phyloP scores from a whole-genome alignment of 768 basidiomycete genomes.

The Gelatoporia subvermispora region DNA sequence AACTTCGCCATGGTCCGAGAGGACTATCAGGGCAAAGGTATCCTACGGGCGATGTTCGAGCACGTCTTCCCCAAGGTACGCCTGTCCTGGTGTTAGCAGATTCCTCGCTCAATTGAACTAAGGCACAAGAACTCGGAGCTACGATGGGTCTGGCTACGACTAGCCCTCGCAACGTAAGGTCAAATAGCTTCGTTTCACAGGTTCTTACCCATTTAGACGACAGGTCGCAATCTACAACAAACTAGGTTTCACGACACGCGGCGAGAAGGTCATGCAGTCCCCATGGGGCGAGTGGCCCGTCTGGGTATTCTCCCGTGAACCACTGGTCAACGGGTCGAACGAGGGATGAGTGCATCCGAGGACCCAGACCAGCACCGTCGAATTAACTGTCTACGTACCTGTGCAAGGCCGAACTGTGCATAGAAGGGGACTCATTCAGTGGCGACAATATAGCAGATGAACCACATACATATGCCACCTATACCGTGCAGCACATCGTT shows the following conservation, averaged over 20 bases:
- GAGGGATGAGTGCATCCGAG: no score
- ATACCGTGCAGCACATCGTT: no score
- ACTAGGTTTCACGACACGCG: conserved; percentile 1
- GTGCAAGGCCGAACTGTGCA: no score
- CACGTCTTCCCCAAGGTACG: conserved; percentile 10
- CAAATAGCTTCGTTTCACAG: no score
- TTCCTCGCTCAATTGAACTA: not conserved
- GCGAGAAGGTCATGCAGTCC: not conserved
- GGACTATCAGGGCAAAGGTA: conserved; percentile 13
- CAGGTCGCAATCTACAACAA: conserved; percentile 4
- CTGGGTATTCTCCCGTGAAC: not conserved
- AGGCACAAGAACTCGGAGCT: conserved; percentile 8
- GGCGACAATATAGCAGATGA: no score
- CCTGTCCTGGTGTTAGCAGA: not conserved
- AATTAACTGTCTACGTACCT: no score
- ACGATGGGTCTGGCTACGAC: conserved; percentile 9
- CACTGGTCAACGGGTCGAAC: no score
- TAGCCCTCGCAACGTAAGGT: conserved; percentile 8
- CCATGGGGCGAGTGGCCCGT: conserved; percentile 6
- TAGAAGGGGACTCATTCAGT: no score
- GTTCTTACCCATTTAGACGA: no score
- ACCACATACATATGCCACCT: no score
- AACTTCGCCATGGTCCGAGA: conserved; percentile 11
- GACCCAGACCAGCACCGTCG: no score
- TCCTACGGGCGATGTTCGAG: conserved; percentile 8